Evolutionary conservation across 352 stramenopile genomes (phyloP).

Genomic region (Pythium oligandrum): DNA sequence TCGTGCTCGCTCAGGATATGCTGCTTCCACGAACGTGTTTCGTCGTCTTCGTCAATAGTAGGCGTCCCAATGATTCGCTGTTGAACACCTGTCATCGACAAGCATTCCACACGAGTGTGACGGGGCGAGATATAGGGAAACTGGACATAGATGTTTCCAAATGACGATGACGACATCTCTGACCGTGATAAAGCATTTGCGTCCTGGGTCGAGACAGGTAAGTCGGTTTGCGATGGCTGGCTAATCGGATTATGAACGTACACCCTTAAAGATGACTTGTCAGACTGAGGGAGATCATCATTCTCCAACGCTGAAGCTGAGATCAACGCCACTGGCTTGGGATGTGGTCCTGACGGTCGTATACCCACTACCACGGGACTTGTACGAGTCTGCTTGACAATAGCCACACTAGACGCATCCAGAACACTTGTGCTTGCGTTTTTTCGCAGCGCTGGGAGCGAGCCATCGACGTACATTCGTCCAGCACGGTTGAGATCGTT

Average conservation of each 20-base stretch:
- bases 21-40: too few species aligned
- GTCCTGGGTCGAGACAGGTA: too few species aligned
- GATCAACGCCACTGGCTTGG: constrained; percentile 10
- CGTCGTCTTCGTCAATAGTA: too few species aligned
- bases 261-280: too few species aligned
- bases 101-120: constrained; percentile 17
- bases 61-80: too few species aligned
- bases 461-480: constrained; percentile 13
- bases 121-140: constrained; percentile 45
- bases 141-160: constrained; percentile 46
- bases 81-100: too few species aligned
- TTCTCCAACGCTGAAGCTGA: not conserved
- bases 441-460: constrained; percentile 10
- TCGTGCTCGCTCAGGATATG: too few species aligned
- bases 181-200: too few species aligned
- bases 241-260: not conserved
- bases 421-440: constrained; percentile 12
- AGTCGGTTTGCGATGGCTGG: not conserved
- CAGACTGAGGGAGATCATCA: not conserved
- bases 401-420: constrained; percentile 1
- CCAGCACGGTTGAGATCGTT: too few species aligned
- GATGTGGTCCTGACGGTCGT: constrained; percentile 5
- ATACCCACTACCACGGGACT: constrained; percentile 10
- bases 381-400: too few species aligned
- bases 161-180: not conserved